A percentile compares a stretch with the other conserved stretches of the same genome.
phyloP scores from a whole-genome alignment of 1,284 basidiomycete species.

The Puccinia coronata region DNA sequence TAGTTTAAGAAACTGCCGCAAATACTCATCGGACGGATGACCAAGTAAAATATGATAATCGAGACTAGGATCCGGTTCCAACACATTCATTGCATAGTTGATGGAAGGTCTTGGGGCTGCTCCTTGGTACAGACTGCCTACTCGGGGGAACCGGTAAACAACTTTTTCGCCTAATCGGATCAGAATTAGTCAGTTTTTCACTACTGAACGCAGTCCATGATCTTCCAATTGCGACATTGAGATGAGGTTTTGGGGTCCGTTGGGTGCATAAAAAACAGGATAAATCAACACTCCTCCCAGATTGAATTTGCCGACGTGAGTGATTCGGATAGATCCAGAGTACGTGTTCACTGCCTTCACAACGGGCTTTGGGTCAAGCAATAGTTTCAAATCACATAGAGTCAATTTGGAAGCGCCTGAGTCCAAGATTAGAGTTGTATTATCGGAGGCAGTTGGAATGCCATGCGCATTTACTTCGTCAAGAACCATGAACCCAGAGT shows the following conservation, averaged over 20 bases:
- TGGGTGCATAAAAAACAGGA: background rate
- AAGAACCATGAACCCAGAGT: background rate
- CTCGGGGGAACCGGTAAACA: background rate
- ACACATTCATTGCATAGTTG: background rate
- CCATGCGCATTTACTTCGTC: background rate
- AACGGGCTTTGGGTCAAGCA: slow-evolving; percentile 1
- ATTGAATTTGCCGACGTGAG: slow-evolving; percentile 3
- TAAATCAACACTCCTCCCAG: background rate
- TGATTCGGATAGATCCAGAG: background rate
- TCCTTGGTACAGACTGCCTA: background rate
- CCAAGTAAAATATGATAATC: background rate
- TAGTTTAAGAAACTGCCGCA: background rate
- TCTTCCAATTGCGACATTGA: background rate
- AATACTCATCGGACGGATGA: background rate
- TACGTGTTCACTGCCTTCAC: background rate
- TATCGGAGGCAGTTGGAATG: background rate
- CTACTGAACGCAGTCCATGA: background rate
- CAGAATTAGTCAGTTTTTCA: background rate
- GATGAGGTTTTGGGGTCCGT: background rate
- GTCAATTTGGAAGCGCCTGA: background rate
- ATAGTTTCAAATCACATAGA: background rate
- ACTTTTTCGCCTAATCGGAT: background rate
- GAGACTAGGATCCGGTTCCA: background rate
- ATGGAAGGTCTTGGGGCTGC: background rate
- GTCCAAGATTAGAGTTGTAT: background rate